Evolutionary conservation across 305 asterid species (phyloP), one percentile per base, ranked within the genome.

Genomic region (Fraxinus velutina): DNA sequence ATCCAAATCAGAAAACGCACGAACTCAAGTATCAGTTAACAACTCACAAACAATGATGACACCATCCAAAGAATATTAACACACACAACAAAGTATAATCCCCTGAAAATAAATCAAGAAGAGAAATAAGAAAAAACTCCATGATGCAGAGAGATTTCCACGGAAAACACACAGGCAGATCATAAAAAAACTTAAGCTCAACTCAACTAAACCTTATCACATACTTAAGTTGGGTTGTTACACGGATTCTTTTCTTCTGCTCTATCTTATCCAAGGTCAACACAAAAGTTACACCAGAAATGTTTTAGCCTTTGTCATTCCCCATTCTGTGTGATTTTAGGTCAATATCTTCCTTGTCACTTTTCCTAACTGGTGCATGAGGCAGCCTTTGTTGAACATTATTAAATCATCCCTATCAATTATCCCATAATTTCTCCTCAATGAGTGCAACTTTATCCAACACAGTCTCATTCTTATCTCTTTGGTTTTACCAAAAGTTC

Each of bases 41-140:
- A 15, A 5, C 8, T 24, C 4, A 66, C 47, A 10, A 37, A 79
- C 68, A 17, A 73, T 64, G 24, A 75, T 50, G 37, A 37, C 66
- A 72, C 80, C 78, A 10, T 71, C 62, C 82, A 81, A 15, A 77
- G 50, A 78, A 62, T 30, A 75, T 30, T 79, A 78, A 73, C 30
- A 52, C 68, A 36, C 78, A 77, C 78, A 72, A 72, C 82, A 33
- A 71, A 37, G 7, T 34, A 75, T 60, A 81, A 39, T n/a, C 10
- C 74, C 32, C 60, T 72, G 44, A 50, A 30, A 86, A 74, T 6
- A 52, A 7, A 73, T 75, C 32, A 64, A 64, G 71, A 62, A 22
- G 15, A 64, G 30, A 7, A 64, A 27, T 34, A 64, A 24, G 33
- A 9, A 64, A 55, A 64, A 64, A 64, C 34, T 64, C 73, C 7